phyloP scores from a whole-genome alignment of 1,139 yeast genomes.

The Chernovozyma aurita region DNA sequence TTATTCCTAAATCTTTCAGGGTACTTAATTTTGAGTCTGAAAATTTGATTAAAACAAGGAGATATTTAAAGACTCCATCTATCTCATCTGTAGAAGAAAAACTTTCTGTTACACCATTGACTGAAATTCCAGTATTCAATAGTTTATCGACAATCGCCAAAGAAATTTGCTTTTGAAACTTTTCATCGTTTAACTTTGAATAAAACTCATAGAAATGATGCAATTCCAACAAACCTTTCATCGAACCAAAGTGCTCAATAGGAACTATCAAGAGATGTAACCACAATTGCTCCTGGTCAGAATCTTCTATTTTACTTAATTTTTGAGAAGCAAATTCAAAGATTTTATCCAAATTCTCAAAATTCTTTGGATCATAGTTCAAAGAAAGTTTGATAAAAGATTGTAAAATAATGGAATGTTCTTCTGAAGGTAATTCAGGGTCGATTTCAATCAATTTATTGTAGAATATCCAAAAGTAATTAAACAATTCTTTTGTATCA shows the following conservation, averaged over 20 bases:
- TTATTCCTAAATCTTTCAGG: conserved; percentile 35
- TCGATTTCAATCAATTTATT: conserved; percentile 48
- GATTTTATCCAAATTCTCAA: conserved; percentile 57
- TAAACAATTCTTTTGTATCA: conserved; percentile 37
- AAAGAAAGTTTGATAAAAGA: conserved; percentile 62
- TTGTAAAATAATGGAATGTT: conserved; percentile 60
- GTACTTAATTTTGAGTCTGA: conserved; percentile 24
- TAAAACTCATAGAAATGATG: conserved; percentile 41
- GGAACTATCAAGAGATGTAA: conserved; percentile 56
- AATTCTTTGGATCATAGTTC: conserved; percentile 61
- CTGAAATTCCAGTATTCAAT: conserved; percentile 12
- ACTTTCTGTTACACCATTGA: conserved; percentile 12
- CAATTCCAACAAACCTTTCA: conserved; percentile 26
- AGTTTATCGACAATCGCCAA: conserved; percentile 40
- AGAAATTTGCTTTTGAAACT: conserved; percentile 37
- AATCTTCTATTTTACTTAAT: conserved; percentile 14
- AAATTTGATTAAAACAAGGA: conserved; percentile 34
- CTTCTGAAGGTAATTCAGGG: conserved; percentile 62
- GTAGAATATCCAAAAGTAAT: conserved; percentile 63
- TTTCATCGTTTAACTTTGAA: conserved; percentile 27
- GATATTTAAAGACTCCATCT: conserved; percentile 41
- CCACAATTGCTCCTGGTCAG: conserved; percentile 40
- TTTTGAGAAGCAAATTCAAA: conserved; percentile 56
- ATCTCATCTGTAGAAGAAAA: conserved; percentile 30
- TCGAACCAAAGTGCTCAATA: conserved; percentile 37